Conservation (phyloP, 345 rosid species). For the Bretschneidera sinensis region DNA sequence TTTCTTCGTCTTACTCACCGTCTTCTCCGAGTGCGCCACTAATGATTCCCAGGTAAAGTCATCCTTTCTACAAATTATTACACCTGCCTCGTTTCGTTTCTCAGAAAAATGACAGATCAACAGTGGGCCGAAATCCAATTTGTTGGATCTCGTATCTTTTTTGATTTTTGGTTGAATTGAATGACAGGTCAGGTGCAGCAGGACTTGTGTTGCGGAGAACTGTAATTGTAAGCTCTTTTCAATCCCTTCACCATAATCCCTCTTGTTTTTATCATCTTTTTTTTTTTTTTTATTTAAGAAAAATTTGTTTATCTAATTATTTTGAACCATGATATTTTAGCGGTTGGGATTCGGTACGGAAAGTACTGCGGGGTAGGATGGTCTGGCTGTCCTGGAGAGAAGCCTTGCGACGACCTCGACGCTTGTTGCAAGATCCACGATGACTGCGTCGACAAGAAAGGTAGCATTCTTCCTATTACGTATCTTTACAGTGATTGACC, state of each 20-base stretch:
- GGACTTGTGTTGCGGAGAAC: constrained; percentile 54
- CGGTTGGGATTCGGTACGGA: constrained; percentile 77
- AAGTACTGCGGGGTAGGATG: constrained; percentile 93
- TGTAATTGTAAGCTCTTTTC: constrained; percentile 51
- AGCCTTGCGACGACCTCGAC: constrained; percentile 84
- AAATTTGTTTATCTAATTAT: neutral
- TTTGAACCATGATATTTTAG: constrained; percentile 24
- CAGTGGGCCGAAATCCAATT: neutral
- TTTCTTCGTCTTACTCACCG: constrained; percentile 33
- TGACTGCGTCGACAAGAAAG: constrained; percentile 68
- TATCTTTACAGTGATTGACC: no score
- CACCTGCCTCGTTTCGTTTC: no score
- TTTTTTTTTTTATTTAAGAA: neutral
- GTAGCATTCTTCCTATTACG: constrained; percentile 19
- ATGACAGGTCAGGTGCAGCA: constrained; percentile 62
- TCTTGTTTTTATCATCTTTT: no score
- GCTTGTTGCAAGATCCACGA: constrained; percentile 89
- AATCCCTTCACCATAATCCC: neutral
- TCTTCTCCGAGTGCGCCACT: constrained; percentile 28
- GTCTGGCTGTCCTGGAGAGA: constrained; percentile 83
- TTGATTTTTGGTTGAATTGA: neutral
- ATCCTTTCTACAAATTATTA: neutral
- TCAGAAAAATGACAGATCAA: no score
- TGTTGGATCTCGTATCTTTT: neutral
- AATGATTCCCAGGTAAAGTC: constrained; percentile 40